A percentile compares a stretch with the other conserved stretches of the same genome.
Evolutionary conservation across 352 stramenopile species (phyloP).

Genomic region (Phytopythium litorale): DNA sequence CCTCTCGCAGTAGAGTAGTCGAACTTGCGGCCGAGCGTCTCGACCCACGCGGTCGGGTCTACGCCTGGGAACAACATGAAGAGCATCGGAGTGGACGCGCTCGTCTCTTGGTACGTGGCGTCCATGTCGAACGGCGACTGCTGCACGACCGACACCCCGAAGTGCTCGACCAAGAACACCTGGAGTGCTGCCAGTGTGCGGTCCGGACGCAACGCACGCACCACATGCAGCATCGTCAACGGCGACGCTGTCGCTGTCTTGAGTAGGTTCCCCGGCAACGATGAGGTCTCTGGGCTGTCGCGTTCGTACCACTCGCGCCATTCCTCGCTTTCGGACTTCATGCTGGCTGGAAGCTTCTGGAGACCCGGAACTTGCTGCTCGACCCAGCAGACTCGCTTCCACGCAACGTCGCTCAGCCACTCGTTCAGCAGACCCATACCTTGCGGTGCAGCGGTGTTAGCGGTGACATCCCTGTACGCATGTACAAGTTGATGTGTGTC

Average conservation of each 20-base stretch:
- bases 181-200: conserved; percentile 71
- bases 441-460: background rate
- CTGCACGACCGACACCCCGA: conserved; percentile 62
- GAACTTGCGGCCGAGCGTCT: conserved; percentile 78
- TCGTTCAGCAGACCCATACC: conserved; percentile 91
- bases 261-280: conserved; percentile 80
- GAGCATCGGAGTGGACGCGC: conserved; percentile 89
- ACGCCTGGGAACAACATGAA: conserved; percentile 93
- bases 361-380: conserved; percentile 85
- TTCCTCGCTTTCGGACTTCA: conserved; percentile 95
- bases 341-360: conserved; percentile 90
- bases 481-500: conserved; percentile 82
- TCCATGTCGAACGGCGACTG: conserved; percentile 89
- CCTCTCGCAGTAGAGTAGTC: conserved; percentile 75
- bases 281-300: conserved; percentile 86
- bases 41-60: conserved; percentile 82
- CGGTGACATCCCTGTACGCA: conserved; percentile 25
- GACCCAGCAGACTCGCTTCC: conserved; percentile 89
- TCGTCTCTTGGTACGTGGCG: conserved; percentile 84
- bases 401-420: conserved; percentile 88
- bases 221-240: conserved; percentile 67
- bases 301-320: conserved; percentile 94
- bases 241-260: conserved; percentile 43
- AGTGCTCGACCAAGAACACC: conserved; percentile 51
- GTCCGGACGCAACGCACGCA: conserved; percentile 83